Conservation (phyloP, 352 stramenopile species). For the Globisporangium carolinianum region DNA sequence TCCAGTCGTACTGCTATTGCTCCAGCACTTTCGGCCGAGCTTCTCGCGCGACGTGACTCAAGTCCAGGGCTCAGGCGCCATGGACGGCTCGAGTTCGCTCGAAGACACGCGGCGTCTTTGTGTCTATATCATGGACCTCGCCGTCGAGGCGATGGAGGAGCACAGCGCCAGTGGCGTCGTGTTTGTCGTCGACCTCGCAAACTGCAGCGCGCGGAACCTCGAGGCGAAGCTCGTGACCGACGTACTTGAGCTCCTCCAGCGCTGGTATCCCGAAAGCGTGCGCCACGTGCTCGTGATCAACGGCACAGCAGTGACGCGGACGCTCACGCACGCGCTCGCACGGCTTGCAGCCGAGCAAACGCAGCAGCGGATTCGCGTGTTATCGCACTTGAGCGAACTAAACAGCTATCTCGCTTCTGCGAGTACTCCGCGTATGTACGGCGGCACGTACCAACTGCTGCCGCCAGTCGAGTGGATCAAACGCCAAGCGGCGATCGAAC, state of each 20-base stretch:
- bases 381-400: slow-evolving; percentile 39
- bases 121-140: slow-evolving; percentile 74
- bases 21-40: slow-evolving; percentile 56
- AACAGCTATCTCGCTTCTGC: slow-evolving; percentile 32
- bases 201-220: slow-evolving; percentile 36
- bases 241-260: slow-evolving; percentile 48
- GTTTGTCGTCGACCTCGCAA: slow-evolving; percentile 61
- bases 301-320: slow-evolving; percentile 41
- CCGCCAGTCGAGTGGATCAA: slow-evolving; percentile 52
- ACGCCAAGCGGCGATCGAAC: slow-evolving; percentile 65
- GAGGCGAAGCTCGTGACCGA: slow-evolving; percentile 65
- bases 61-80: slow-evolving; percentile 36
- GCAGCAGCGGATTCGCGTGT: slow-evolving; percentile 41
- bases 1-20: slow-evolving; percentile 50
- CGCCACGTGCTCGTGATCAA: slow-evolving; percentile 59
- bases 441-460: slow-evolving; percentile 46
- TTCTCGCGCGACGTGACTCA: slow-evolving; percentile 57
- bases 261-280: slow-evolving; percentile 59
- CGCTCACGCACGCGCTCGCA: slow-evolving; percentile 42
- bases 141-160: slow-evolving; percentile 68
- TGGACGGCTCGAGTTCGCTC: slow-evolving; percentile 56
- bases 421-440: slow-evolving; percentile 55
- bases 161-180: slow-evolving; percentile 50
- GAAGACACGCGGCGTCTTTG: slow-evolving; percentile 60
- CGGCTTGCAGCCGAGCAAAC: slow-evolving; percentile 43